Evolutionary conservation across 768 basidiomycete genomes (phyloP).

Genomic region (Lactifluus rugatus): DNA sequence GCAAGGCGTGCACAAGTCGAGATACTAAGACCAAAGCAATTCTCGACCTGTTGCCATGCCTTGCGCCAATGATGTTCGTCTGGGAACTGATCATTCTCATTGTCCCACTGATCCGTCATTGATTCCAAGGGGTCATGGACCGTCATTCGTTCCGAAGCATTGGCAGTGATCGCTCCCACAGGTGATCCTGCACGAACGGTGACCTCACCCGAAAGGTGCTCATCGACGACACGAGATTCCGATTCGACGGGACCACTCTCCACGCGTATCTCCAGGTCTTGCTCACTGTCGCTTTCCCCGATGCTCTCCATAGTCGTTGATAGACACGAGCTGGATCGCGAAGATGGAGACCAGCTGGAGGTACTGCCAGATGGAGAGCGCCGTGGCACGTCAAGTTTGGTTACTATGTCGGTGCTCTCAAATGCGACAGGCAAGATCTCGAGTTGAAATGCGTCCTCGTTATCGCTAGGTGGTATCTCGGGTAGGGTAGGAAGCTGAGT

Average conservation of each 20-base stretch:
- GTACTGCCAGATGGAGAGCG: slow-evolving; percentile 12
- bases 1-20: slow-evolving; percentile 16
- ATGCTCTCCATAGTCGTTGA: slow-evolving; percentile 20
- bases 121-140: background rate
- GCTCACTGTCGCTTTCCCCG: slow-evolving; percentile 15
- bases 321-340: slow-evolving; percentile 13
- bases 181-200: slow-evolving; percentile 18
- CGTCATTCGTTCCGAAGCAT: background rate
- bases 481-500: slow-evolving; percentile 10
- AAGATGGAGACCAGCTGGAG: slow-evolving; percentile 16
- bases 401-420: background rate
- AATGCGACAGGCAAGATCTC: slow-evolving; percentile 15
- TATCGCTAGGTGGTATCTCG: slow-evolving; percentile 1
- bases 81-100: background rate
- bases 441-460: slow-evolving; percentile 17
- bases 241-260: background rate
- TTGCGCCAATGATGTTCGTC: slow-evolving; percentile 1
- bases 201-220: slow-evolving; percentile 11
- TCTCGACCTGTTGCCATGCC: slow-evolving; percentile 6
- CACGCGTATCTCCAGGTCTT: background rate
- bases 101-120: slow-evolving; percentile 11
- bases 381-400: background rate
- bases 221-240: background rate
- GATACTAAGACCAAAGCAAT: slow-evolving; percentile 19
- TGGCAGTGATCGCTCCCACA: slow-evolving; percentile 3